Conservation (phyloP, 2,329 filamentous ascomycete species). For the Anthostomella pinea region DNA sequence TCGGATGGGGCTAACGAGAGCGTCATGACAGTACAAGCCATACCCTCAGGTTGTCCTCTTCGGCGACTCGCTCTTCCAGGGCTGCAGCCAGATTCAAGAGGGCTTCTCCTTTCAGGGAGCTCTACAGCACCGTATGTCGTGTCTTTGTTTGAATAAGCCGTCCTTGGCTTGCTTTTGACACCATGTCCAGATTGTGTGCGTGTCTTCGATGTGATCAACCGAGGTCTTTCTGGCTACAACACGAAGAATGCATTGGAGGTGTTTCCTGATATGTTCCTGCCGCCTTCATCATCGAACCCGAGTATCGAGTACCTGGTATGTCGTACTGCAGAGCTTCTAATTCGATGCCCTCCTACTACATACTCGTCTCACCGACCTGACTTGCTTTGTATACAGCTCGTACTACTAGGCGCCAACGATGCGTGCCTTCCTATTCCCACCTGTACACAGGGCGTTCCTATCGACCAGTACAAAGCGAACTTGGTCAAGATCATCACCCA, state of each 20-base stretch:
- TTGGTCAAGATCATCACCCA: conserved; percentile 67
- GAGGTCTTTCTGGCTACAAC: conserved; percentile 84
- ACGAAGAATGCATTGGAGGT: conserved; percentile 70
- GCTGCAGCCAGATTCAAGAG: conserved; percentile 55
- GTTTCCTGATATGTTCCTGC: conserved; percentile 68
- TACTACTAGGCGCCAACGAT: conserved; percentile 92
- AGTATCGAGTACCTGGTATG: conserved; percentile 66
- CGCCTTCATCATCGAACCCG: conserved; percentile 53
- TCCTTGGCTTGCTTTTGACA: conserved; percentile 9
- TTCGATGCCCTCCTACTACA: too few relatives aligned
- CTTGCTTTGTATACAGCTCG: too few relatives aligned
- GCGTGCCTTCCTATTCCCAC: conserved; percentile 63
- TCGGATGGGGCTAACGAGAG: conserved; percentile 13
- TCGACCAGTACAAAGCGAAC: conserved; percentile 74
- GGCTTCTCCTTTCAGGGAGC: conserved; percentile 75
- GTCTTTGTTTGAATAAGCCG: too few relatives aligned
- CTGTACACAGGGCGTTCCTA: conserved; percentile 71
- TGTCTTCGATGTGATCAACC: conserved; percentile 81
- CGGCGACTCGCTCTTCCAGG: conserved; percentile 85
- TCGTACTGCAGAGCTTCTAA: too few relatives aligned
- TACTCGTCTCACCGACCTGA: too few relatives aligned
- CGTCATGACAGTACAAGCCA: conserved; percentile 37
- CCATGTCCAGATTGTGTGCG: conserved; percentile 63
- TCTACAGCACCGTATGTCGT: conserved; percentile 66
- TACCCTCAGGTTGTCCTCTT: conserved; percentile 80